These are phyloP conservation scores for Lentinus polychrous DNA, from an alignment of 1,284 basidiomycete species.

Conservation along the genomic window DNA sequence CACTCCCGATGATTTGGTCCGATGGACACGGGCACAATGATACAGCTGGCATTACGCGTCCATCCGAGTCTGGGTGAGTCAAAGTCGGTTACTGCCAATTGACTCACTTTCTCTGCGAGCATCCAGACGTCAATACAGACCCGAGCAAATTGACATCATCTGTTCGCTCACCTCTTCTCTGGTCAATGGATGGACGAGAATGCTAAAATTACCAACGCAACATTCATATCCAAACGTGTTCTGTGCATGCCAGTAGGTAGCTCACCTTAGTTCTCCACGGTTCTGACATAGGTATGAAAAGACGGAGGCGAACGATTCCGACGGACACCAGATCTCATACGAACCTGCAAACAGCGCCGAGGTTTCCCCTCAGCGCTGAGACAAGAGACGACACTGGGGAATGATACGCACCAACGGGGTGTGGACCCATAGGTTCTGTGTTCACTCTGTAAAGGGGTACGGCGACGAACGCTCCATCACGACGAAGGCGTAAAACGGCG, in stretches of 20 bases:
- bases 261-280: constrained; percentile 58
- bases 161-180: constrained; percentile 47
- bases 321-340: constrained; percentile 72
- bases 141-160: no score
- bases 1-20: constrained; percentile 22
- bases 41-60: neutral
- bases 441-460: constrained; percentile 70
- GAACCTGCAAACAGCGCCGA: constrained; percentile 40
- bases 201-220: constrained; percentile 26
- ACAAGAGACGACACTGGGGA: neutral
- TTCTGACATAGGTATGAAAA: constrained; percentile 69
- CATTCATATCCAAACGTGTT: neutral
- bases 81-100: neutral
- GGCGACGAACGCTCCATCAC: constrained; percentile 70
- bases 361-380: neutral
- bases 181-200: constrained; percentile 68
- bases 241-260: neutral
- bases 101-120: neutral
- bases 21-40: neutral
- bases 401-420: constrained; percentile 58
- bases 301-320: constrained; percentile 62
- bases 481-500: constrained; percentile 58
- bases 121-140: neutral
- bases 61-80: neutral
- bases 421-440: constrained; percentile 60